Base-by-base conservation (phyloP, 164 flowering plant genomes). In the Buxus sempervirens region DNA sequence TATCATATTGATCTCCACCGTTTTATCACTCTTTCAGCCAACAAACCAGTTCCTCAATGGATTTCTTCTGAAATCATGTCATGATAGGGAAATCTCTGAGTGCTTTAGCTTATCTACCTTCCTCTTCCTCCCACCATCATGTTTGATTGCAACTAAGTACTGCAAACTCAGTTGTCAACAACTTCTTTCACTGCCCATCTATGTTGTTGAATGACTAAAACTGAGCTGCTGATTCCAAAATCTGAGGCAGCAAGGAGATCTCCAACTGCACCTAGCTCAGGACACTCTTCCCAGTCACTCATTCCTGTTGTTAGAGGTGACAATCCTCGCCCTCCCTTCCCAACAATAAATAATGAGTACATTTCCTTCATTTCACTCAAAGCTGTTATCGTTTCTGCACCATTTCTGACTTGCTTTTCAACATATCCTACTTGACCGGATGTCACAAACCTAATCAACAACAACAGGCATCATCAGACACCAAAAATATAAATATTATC, bases 211-310 rank as follows among this genome's bases (percentile, higher is more conserved):
- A 89, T 67, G 26, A 91, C 81, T 71, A 91, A 78, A 63, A 91
- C 82, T 0, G 97, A 89, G 54, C 86, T 82, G 55, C 71, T 76
- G 27, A 74, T 67, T 22, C 74, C 82, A n/a, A 87, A 73, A 19
- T 91, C 92, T 4, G 89, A 70, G 19, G 97, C 86, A 45, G 94
- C 92, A 72, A 91, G 76, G 20, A 91, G 76, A 75, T 91, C 97
- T 16, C 97, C 92, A 1, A 89, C 84, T 0, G 73, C 73, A 1
- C 97, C 97, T 13, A 91, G 81, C 74, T 91, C 97, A 0, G 91
- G 92, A 53, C 90, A 91, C 73, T 91, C 97, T 69, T 87, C 94
- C 97, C 92, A 91, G 54, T 88, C 91, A 59, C 90, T 86, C 82
- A 91, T 70, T n/a, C 86, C 90, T 0, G 78, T 78, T 0, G 91